phyloP scores from a whole-genome alignment of 176 grass and related monocot species.

The Canna indica region DNA sequence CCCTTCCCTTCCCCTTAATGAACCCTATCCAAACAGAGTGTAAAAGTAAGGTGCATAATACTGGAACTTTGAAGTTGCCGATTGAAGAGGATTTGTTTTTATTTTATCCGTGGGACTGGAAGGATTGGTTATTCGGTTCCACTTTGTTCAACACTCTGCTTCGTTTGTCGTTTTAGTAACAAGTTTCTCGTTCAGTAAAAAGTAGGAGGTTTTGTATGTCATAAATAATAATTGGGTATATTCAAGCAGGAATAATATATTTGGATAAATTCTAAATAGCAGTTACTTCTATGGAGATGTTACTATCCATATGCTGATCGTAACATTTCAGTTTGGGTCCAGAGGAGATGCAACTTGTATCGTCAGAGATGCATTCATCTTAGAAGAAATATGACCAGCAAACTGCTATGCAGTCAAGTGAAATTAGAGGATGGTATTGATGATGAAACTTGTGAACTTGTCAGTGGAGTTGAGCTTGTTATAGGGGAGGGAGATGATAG shows the following conservation, averaged over 20 bases:
- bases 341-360: slow-evolving; percentile 19
- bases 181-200: no score
- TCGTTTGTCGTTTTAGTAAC: neutral
- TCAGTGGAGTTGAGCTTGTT: slow-evolving; percentile 58
- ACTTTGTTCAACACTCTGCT: neutral
- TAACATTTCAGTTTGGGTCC: slow-evolving; percentile 54
- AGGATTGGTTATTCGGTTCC: no score
- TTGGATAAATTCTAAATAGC: neutral
- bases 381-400: neutral
- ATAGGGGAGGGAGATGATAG: slow-evolving; percentile 61
- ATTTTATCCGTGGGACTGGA: neutral
- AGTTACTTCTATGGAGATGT: neutral
- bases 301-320: slow-evolving; percentile 32
- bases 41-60: no score
- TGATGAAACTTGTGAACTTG: slow-evolving; percentile 84
- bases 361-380: neutral
- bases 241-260: neutral
- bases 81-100: neutral
- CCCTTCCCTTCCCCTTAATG: no score
- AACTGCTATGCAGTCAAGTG: slow-evolving; percentile 26
- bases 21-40: no score
- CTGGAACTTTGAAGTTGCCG: neutral
- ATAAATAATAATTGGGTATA: no score
- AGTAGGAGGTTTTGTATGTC: neutral
- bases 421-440: slow-evolving; percentile 33